phyloP scores from a whole-genome alignment of 768 basidiomycete species.

The Tulasnella sp. region DNA sequence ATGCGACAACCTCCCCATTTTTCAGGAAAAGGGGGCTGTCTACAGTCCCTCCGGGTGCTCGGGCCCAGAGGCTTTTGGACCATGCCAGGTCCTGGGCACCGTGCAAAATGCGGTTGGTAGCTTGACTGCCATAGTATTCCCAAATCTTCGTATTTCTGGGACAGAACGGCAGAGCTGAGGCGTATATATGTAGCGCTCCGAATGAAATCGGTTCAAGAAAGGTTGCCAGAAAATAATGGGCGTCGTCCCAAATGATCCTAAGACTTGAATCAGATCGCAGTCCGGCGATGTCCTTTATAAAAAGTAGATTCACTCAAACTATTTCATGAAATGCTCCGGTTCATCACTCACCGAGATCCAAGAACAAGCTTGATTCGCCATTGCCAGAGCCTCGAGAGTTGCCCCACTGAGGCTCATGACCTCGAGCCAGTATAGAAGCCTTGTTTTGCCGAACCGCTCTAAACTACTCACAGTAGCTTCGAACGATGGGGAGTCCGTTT shows the following conservation, averaged over 20 bases:
- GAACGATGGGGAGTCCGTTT: background rate
- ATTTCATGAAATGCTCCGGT: background rate
- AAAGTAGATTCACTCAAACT: too few species aligned
- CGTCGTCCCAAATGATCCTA: background rate
- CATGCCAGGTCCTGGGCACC: background rate
- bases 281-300: background rate
- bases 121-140: background rate
- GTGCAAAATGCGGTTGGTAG: background rate
- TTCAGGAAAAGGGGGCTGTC: too few species aligned
- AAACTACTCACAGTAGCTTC: background rate
- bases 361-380: background rate
- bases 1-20: background rate
- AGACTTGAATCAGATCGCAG: background rate
- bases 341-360: background rate
- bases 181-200: background rate
- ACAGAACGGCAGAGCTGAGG: background rate
- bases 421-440: background rate
- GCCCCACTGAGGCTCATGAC: background rate
- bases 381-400: background rate
- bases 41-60: background rate
- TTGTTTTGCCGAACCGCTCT: background rate
- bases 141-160: background rate
- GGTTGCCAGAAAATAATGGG: background rate
- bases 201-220: background rate
- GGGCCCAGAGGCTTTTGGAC: background rate